A percentile compares a stretch with the other conserved stretches of the same genome.
These are phyloP conservation scores for Pelargonium nanum DNA, from an alignment of 345 rosid genomes.

Conservation along the genomic window DNA sequence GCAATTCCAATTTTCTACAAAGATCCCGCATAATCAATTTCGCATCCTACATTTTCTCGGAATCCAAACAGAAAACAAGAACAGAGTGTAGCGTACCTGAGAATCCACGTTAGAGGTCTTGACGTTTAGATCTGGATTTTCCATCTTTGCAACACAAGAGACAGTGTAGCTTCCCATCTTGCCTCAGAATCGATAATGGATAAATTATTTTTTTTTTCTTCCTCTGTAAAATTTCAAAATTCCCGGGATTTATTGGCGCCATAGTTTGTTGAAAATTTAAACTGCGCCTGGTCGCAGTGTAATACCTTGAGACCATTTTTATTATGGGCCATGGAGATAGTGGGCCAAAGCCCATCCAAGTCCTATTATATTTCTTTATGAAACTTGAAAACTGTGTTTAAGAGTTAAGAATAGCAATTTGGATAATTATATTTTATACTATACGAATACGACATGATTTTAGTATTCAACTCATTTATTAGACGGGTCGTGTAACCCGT, in stretches of 20 bases:
- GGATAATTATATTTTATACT: no score
- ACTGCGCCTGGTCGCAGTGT: not conserved
- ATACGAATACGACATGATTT: no score
- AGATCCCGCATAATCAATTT: not conserved
- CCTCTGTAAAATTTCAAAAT: not conserved
- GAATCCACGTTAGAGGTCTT: not conserved
- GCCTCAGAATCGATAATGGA: not conserved
- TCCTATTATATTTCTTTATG: no score
- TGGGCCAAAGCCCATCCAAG: not conserved
- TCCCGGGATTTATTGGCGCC: not conserved
- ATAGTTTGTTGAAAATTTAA: not conserved
- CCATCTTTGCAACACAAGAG: not conserved
- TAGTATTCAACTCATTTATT: no score
- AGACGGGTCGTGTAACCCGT: no score
- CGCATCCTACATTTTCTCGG: not conserved
- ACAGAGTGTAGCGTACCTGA: not conserved
- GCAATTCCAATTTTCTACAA: no score
- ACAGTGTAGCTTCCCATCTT: not conserved
- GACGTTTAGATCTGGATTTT: not conserved
- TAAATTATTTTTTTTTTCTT: not conserved
- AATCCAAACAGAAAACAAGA: not conserved
- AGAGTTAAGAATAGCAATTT: no score
- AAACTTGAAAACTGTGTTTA: no score
- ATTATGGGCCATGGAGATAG: not conserved
- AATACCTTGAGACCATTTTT: not conserved